Evolutionary conservation across 768 basidiomycete genomes (phyloP), one percentile per base, ranked within the genome.

Genomic region (Calocera viscosa): DNA sequence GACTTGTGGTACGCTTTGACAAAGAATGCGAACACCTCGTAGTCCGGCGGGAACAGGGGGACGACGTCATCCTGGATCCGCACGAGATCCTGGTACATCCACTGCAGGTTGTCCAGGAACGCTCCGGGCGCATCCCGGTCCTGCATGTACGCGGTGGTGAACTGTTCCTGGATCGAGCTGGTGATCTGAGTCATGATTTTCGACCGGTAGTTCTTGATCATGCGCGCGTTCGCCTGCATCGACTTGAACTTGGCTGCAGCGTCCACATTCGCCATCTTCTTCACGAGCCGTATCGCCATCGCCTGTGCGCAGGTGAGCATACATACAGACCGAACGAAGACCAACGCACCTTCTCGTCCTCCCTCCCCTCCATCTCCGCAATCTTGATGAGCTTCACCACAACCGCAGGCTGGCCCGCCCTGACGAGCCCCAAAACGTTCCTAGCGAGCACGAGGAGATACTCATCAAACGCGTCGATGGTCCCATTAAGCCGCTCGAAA

Each of bases 11-110:
- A 96, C 71, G 90, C 89, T 67, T 89, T 87, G 72, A 96, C 80
- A 74, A 86, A 92, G 67, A 85, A 82, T 2, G 86, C 81, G 74
- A 90, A 86, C 68, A 98, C 91, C 39, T 97, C 89, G 78, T 93
- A 98, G 71, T 90, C 90, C 39, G 86, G 80, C 16, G 96, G 95
- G 77, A 99, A 98, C 73, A 92, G 91, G 1, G 87, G 88, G 10
- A 87, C 89, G 68, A 97, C 86, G 70, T 94, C 89, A 72, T 85
- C 85, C 75, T 96, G 90, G 70, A 98, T 87, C n/a, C 89, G 86
- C 65, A 94, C 87, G 72, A 98, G 82, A 74, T 99, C 96, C 73
- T 96, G 87, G 77, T 94, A 98, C 71, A 98, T 83, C 92, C 94
- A 99, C 28, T 82, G 82, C 14, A 97, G 77, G 65, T 82, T 83